These are phyloP conservation scores for Globisporangium irregulare DNA, from an alignment of 352 stramenopile genomes.

Conservation along the genomic window DNA sequence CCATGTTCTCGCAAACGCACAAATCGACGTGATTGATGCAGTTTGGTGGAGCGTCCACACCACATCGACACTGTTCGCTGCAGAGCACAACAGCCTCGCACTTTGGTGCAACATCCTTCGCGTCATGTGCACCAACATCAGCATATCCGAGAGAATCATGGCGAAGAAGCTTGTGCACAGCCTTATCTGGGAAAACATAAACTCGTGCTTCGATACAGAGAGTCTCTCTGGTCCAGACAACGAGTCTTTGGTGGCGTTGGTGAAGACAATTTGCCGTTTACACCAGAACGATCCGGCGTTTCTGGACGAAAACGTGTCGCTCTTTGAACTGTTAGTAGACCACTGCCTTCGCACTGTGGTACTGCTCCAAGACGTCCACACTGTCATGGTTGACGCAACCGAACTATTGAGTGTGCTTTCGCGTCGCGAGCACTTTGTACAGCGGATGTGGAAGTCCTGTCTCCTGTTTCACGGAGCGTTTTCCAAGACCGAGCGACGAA, in stretches of 20 bases:
- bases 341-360: slow-evolving; percentile 13
- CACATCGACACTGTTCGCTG: not conserved
- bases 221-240: slow-evolving; percentile 1
- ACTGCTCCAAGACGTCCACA: slow-evolving; percentile 4
- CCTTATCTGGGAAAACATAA: slow-evolving; percentile 1
- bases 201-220: not conserved
- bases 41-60: slow-evolving; percentile 15
- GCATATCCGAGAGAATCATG: not conserved
- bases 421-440: not conserved
- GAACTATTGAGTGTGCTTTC: slow-evolving; percentile 10
- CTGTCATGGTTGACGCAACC: slow-evolving; percentile 8
- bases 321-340: not conserved
- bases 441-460: slow-evolving; percentile 1
- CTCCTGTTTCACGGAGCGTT: not conserved
- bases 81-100: not conserved
- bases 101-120: slow-evolving; percentile 16
- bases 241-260: slow-evolving; percentile 4
- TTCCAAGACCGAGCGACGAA: not conserved
- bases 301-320: not conserved
- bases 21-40: slow-evolving; percentile 11
- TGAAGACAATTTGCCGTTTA: slow-evolving; percentile 2
- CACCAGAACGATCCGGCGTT: not conserved
- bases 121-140: not conserved
- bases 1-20: not conserved
- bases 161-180: slow-evolving; percentile 1